Percentiles rank a stretch among this genome's conserved stretches.
Evolutionary conservation across 1,284 basidiomycete genomes (phyloP).

Genomic region (Coniophora puteana): DNA sequence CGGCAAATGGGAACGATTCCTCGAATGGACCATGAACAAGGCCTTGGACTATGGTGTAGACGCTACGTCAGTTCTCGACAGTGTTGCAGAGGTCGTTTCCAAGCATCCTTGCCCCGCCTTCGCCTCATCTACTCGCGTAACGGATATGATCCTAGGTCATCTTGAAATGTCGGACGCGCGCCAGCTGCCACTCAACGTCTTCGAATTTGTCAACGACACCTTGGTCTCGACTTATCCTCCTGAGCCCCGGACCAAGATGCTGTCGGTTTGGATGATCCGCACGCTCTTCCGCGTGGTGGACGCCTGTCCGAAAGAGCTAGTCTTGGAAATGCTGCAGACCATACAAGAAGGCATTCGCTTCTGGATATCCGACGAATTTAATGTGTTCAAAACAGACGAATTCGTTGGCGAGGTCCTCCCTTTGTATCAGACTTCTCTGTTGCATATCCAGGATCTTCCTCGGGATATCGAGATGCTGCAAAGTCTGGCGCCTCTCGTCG

Average conservation of each 20-base stretch:
- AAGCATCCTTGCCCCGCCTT: conserved; percentile 39
- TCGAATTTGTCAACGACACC: conserved; percentile 56
- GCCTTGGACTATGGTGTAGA: conserved; percentile 60
- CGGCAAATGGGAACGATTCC: conserved; percentile 52
- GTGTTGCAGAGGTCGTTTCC: conserved; percentile 45
- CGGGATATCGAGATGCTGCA: conserved; percentile 35
- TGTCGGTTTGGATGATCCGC: conserved; percentile 58
- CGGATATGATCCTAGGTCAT: conserved; percentile 55
- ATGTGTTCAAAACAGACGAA: conserved; percentile 46
- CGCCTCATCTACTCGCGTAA: conserved; percentile 44
- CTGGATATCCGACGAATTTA: conserved; percentile 62
- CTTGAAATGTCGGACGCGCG: conserved; percentile 46
- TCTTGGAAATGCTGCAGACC: conserved; percentile 39
- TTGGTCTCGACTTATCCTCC: conserved; percentile 65
- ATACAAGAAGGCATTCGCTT: conserved; percentile 51
- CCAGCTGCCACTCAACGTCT: conserved; percentile 42
- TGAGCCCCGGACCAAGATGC: conserved; percentile 45
- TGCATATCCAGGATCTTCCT: conserved; percentile 45
- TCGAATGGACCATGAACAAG: conserved; percentile 46
- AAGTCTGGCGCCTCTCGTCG: conserved; percentile 43
- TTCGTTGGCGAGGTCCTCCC: conserved; percentile 58
- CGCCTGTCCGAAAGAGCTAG: conserved; percentile 44
- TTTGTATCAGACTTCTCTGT: conserved; percentile 53
- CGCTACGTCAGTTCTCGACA: conserved; percentile 46
- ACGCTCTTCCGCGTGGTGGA: conserved; percentile 51